Percentiles rank a stretch among this genome's conserved stretches.
These are phyloP conservation scores for Pachyrhizus erosus DNA, from an alignment of 306 rosid genomes.

Conservation along the genomic window DNA sequence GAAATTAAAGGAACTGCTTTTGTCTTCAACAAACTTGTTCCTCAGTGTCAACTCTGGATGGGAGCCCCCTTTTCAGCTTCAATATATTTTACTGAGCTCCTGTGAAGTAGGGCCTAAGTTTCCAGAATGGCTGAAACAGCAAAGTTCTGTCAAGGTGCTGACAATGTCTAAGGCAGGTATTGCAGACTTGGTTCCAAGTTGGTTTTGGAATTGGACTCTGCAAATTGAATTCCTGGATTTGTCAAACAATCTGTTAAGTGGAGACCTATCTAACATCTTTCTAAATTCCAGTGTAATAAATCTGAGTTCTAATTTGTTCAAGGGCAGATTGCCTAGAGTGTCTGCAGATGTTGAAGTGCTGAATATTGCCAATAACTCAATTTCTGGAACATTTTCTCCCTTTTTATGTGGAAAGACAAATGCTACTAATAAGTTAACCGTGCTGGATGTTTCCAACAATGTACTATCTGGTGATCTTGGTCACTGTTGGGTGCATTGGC, in stretches of 20 bases:
- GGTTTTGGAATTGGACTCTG: conserved; percentile 49
- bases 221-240: conserved; percentile 39
- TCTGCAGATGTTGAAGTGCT: conserved; percentile 37
- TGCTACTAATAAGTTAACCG: conserved; percentile 21
- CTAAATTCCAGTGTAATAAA: conserved; percentile 37
- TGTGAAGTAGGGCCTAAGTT: conserved; percentile 46
- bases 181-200: conserved; percentile 41
- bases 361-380: conserved; percentile 41
- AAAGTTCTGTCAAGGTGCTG: background rate
- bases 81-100: conserved; percentile 1
- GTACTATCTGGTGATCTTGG: conserved; percentile 38
- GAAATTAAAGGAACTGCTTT: conserved; percentile 26
- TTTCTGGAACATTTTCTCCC: conserved; percentile 39
- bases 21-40: conserved; percentile 42
- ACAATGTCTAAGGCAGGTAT: conserved; percentile 43
- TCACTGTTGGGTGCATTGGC: conserved; percentile 47
- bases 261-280: conserved; percentile 35
- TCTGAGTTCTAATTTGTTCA: conserved; percentile 39
- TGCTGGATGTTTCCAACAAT: conserved; percentile 44
- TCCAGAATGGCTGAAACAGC: conserved; percentile 49
- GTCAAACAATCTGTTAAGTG: conserved; percentile 42
- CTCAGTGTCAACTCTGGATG: conserved; percentile 40
- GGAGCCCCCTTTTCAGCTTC: conserved; percentile 49
- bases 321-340: conserved; percentile 40
- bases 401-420: conserved; percentile 34